phyloP scores from a whole-genome alignment of 2,329 filamentous ascomycete genomes.

The Blumeria hordei region DNA sequence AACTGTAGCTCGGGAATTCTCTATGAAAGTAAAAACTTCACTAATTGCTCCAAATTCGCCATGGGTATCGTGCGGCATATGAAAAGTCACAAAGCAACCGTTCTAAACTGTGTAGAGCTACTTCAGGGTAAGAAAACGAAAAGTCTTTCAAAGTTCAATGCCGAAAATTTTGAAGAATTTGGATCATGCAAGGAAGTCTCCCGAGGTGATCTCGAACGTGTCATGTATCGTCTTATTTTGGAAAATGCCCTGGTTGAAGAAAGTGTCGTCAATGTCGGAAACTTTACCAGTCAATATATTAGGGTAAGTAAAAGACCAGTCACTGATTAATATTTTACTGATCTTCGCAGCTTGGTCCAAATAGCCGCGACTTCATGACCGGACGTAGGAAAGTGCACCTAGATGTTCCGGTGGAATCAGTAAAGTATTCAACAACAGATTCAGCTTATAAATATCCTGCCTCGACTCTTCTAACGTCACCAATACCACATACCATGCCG shows the following conservation, averaged over 20 bases:
- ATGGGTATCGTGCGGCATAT: slow-evolving; percentile 40
- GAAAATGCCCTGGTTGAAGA: slow-evolving; percentile 53
- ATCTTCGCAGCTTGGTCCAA: slow-evolving; percentile 13
- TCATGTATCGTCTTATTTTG: slow-evolving; percentile 54
- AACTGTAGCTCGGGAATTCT: slow-evolving; percentile 56
- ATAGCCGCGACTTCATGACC: slow-evolving; percentile 9
- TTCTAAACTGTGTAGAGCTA: slow-evolving; percentile 64
- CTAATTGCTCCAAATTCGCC: slow-evolving; percentile 44
- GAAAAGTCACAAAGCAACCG: slow-evolving; percentile 36
- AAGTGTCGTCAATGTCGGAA: slow-evolving; percentile 34
- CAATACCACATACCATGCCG: slow-evolving; percentile 24
- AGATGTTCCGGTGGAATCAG: slow-evolving; percentile 6
- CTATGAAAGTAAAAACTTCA: slow-evolving; percentile 55
- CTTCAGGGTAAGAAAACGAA: slow-evolving; percentile 44
- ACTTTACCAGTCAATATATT: slow-evolving; percentile 55
- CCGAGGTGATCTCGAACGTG: slow-evolving; percentile 53
- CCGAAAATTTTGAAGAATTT: slow-evolving; percentile 23
- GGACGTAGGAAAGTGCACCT: slow-evolving; percentile 12
- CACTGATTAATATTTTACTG: slow-evolving; percentile 9
- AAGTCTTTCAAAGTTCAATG: slow-evolving; percentile 23
- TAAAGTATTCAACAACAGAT: slow-evolving; percentile 1
- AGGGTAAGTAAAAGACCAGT: slow-evolving; percentile 22
- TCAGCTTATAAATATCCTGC: slow-evolving; percentile 15
- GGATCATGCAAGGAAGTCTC: slow-evolving; percentile 47
- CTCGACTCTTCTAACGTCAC: slow-evolving; percentile 41